Base-by-base conservation (phyloP, 495 filamentous ascomycete genomes). In the Daldinia childiae region DNA sequence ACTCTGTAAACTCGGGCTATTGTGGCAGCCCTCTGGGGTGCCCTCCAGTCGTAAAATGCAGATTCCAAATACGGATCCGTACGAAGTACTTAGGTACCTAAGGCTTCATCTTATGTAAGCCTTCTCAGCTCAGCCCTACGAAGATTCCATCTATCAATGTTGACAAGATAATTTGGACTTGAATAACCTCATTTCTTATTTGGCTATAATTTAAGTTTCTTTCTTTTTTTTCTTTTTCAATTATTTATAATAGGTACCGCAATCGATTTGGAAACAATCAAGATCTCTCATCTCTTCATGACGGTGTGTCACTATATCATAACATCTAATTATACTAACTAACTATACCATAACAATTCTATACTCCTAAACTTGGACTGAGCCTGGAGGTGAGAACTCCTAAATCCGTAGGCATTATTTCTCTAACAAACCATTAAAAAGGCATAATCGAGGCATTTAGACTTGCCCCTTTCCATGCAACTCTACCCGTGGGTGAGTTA, bases 41-140 rank as follows among this genome's bases (percentile, higher is more conserved):
- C n/a, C n/a, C n/a, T n/a, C n/a, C n/a, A n/a, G n/a, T n/a, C n/a
- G n/a, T n/a, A n/a, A n/a, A n/a, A 34, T 34, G 9, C 2, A 34
- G 32, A 26, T 26, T 24, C 26, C 11, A 52, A 9, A 41, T 36
- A 3, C n/a, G n/a, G n/a, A n/a, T n/a, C n/a, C n/a, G n/a, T n/a
- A n/a, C n/a, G n/a, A n/a, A n/a, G n/a, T n/a, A n/a, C n/a, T n/a
- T n/a, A n/a, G n/a, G n/a, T n/a, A n/a, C n/a, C n/a, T n/a, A n/a
- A n/a, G 11, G 34, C 11, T 36, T 36, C 34, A 36, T 3, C 34
- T 36, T 36, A 36, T 36, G 11, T 36, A 36, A 36, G 34, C 32
- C 32, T 30, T 6, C 24, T 64, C 66, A 62, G 66, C 55, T 64
- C 61, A 64, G 50, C 50, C 50, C 50, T 54, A 54, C 15, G 6